phyloP scores from a whole-genome alignment of 2,329 filamentous ascomycete species.

The Hypomyces perniciosus region DNA sequence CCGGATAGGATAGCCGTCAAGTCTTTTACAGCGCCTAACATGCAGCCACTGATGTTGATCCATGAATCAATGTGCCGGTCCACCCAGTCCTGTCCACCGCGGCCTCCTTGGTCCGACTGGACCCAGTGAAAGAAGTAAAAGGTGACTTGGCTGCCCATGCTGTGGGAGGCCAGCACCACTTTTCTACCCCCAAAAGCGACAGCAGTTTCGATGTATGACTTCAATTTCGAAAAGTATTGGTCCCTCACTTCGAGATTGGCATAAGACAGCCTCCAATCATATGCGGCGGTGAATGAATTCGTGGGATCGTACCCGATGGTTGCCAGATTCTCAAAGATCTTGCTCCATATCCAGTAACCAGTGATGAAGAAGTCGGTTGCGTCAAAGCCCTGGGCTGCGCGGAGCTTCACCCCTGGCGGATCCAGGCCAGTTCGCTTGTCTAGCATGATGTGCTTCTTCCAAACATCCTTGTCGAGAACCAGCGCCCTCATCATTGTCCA shows the following conservation, averaged over 20 bases:
- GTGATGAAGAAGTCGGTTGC: constrained; percentile 92
- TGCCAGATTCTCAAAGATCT: constrained; percentile 94
- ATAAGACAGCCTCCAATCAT: constrained; percentile 94
- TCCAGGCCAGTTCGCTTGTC: constrained; percentile 88
- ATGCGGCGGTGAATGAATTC: constrained; percentile 61
- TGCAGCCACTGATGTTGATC: constrained; percentile 98
- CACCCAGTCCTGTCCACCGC: constrained; percentile 82
- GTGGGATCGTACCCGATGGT: constrained; percentile 92
- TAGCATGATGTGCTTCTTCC: constrained; percentile 97
- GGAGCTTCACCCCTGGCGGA: constrained; percentile 80
- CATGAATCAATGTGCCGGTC: constrained; percentile 85
- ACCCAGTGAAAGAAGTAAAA: constrained; percentile 82
- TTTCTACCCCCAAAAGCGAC: constrained; percentile 70
- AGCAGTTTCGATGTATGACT: constrained; percentile 83
- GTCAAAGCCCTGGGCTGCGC: constrained; percentile 93
- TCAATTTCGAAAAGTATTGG: constrained; percentile 88
- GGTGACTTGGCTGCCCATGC: constrained; percentile 93
- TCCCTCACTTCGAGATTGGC: constrained; percentile 83
- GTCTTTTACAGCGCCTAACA: constrained; percentile 91
- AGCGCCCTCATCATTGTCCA: constrained; percentile 99
- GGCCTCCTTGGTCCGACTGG: constrained; percentile 68
- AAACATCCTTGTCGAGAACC: constrained; percentile 84
- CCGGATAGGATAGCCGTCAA: constrained; percentile 86
- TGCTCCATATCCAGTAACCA: constrained; percentile 98
- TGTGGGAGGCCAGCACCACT: constrained; percentile 82